Evolutionary conservation across 2,329 filamentous ascomycete genomes (phyloP).

Genomic region (Penicillium occitanis): DNA sequence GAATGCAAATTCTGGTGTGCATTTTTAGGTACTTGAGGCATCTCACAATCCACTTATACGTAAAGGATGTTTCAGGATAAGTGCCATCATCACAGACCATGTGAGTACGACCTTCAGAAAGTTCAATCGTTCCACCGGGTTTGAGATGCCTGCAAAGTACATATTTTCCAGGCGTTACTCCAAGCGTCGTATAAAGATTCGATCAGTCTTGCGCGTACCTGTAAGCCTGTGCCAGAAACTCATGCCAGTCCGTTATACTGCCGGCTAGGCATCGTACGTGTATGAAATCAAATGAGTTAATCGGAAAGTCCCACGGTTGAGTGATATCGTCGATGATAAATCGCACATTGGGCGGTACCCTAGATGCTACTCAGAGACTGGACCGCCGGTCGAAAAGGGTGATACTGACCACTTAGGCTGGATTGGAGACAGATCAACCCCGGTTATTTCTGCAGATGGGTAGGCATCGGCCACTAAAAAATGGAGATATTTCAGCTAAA

Average conservation of each 20-base stretch:
- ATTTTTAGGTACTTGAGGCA: neutral
- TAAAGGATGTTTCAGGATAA: constrained; percentile 22
- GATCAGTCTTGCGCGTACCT: constrained; percentile 19
- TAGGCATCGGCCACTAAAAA: constrained; percentile 33
- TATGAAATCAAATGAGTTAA: constrained; percentile 33
- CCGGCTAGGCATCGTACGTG: constrained; percentile 29
- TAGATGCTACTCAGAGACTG: constrained; percentile 11
- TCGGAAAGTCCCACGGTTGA: constrained; percentile 28
- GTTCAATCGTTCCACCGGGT: constrained; percentile 33
- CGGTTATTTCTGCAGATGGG: constrained; percentile 45
- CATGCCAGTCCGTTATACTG: constrained; percentile 27
- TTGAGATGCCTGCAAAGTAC: constrained; percentile 29
- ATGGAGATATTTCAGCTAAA: neutral
- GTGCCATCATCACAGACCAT: constrained; percentile 31
- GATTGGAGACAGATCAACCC: constrained; percentile 52
- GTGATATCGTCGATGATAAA: constrained; percentile 35
- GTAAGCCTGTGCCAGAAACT: constrained; percentile 25
- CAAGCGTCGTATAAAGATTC: neutral
- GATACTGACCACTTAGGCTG: constrained; percentile 42
- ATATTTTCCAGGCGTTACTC: neutral
- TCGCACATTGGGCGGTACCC: constrained; percentile 33
- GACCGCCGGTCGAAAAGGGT: neutral
- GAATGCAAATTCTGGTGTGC: neutral
- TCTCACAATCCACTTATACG: constrained; percentile 21
- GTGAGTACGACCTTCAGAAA: constrained; percentile 26